A percentile compares a stretch with the other conserved stretches of the same genome.
Conservation (phyloP, 2,329 filamentous ascomycete genomes). For the Tolypocladium endophyticum region DNA sequence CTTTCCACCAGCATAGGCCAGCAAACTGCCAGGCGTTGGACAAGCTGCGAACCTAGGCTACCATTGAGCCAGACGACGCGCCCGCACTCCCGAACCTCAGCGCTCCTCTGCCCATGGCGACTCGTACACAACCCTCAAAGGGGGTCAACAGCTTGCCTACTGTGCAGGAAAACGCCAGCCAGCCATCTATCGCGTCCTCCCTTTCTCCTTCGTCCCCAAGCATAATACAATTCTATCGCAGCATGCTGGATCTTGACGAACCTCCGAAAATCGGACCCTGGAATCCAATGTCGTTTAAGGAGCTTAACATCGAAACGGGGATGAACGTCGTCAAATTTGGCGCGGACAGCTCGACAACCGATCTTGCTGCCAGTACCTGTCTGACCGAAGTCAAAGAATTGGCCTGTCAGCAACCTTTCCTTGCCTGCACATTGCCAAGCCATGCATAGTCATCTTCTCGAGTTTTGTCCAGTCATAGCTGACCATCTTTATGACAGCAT, state of each 20-base stretch:
- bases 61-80: constrained; percentile 33
- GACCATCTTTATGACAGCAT: constrained; percentile 22
- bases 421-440: constrained; percentile 7
- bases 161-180: constrained; percentile 6
- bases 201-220: constrained; percentile 4
- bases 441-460: constrained; percentile 1
- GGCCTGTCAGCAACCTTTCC: constrained; percentile 25
- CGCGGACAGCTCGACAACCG: neutral
- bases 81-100: constrained; percentile 6
- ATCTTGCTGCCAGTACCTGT: neutral
- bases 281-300: constrained; percentile 34
- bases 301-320: constrained; percentile 26
- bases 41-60: constrained; percentile 34
- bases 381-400: constrained; percentile 4
- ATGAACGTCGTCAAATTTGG: constrained; percentile 10
- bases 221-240: constrained; percentile 29
- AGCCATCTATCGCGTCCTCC: constrained; percentile 3
- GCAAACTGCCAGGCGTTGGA: constrained; percentile 8
- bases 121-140: constrained; percentile 11
- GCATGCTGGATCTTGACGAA: constrained; percentile 43
- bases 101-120: constrained; percentile 6
- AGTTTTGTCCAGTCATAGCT: constrained; percentile 5
- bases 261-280: constrained; percentile 33
- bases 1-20: neutral
- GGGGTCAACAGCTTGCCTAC: constrained; percentile 23